Evolutionary conservation across 2,329 filamentous ascomycete species (phyloP).

Genomic region (Cryphonectria japonica): DNA sequence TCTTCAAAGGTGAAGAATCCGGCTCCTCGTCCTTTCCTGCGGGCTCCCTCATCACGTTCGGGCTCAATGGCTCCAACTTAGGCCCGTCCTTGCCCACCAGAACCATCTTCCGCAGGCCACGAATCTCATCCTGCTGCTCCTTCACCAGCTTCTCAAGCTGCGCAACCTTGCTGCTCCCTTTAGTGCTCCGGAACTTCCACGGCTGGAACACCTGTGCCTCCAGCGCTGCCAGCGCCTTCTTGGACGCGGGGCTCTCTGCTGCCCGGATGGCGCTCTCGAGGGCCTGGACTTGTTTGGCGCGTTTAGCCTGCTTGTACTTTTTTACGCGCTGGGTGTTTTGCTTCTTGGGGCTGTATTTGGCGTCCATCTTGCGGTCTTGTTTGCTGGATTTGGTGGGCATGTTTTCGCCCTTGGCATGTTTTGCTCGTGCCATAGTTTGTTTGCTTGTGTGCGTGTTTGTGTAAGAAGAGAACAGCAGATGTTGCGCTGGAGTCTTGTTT

Average conservation of each 20-base stretch:
- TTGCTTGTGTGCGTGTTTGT: not conserved
- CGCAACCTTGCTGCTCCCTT: slow-evolving; percentile 10
- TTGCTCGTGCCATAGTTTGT: slow-evolving; percentile 18
- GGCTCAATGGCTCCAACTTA: slow-evolving; percentile 13
- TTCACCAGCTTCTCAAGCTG: slow-evolving; percentile 24
- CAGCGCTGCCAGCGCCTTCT: slow-evolving; percentile 11
- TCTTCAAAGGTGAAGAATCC: slow-evolving; percentile 24
- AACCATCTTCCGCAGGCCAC: slow-evolving; percentile 14
- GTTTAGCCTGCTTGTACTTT: slow-evolving; percentile 17
- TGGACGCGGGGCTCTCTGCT: slow-evolving; percentile 12
- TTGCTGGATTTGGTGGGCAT: slow-evolving; percentile 16
- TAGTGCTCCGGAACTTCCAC: slow-evolving; percentile 13
- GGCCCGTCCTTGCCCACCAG: slow-evolving; percentile 12
- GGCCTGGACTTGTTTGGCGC: slow-evolving; percentile 5
- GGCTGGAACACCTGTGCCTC: slow-evolving; percentile 21
- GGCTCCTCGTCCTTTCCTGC: slow-evolving; percentile 10
- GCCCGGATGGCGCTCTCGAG: slow-evolving; percentile 15
- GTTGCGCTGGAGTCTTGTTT: not conserved
- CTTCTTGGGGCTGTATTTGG: slow-evolving; percentile 12
- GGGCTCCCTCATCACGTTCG: not conserved
- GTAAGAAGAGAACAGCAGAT: not conserved
- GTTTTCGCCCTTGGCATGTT: slow-evolving; percentile 3
- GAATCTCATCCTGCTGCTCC: slow-evolving; percentile 23
- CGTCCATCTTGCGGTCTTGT: slow-evolving; percentile 8
- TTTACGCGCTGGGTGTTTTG: slow-evolving; percentile 17